phyloP scores from a whole-genome alignment of 306 rosid species.

The Pueraria montana region DNA sequence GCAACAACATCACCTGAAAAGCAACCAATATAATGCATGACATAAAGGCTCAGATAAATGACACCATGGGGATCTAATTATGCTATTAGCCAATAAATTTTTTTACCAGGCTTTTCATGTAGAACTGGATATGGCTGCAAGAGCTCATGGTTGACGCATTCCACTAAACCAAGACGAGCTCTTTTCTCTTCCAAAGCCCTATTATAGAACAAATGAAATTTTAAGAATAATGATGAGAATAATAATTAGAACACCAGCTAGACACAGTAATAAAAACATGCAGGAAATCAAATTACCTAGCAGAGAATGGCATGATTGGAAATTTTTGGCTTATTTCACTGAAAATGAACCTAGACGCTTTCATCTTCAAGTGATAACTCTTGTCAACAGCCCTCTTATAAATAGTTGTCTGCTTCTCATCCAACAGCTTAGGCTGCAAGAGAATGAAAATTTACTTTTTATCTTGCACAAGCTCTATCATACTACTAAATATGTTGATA shows the following conservation, averaged over 20 bases:
- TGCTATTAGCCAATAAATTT: too few species aligned
- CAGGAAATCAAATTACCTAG: constrained; percentile 60
- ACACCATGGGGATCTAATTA: too few species aligned
- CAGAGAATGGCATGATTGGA: constrained; percentile 97
- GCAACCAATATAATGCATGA: not conserved
- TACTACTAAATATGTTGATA: not conserved
- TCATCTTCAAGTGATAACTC: constrained; percentile 94
- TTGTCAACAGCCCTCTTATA: constrained; percentile 98
- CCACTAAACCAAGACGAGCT: constrained; percentile 85
- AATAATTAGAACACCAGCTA: too few species aligned
- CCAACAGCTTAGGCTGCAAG: constrained; percentile 91
- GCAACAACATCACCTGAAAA: constrained; percentile 91
- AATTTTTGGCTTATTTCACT: constrained; percentile 94
- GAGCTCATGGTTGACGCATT: constrained; percentile 93
- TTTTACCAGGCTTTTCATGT: constrained; percentile 92
- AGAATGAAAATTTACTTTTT: not conserved
- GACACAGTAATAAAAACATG: not conserved
- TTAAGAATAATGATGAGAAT: not conserved
- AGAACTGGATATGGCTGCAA: constrained; percentile 96
- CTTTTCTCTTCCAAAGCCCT: constrained; percentile 99
- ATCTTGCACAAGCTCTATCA: not conserved
- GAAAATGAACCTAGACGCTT: constrained; percentile 97
- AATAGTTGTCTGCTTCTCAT: constrained; percentile 98
- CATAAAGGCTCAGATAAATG: not conserved
- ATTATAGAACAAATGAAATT: not conserved